A percentile compares a stretch with the other conserved stretches of the same genome.
phyloP scores from a whole-genome alignment of 2,329 filamentous ascomycete species.

The Hypoxylon rubiginosum region DNA sequence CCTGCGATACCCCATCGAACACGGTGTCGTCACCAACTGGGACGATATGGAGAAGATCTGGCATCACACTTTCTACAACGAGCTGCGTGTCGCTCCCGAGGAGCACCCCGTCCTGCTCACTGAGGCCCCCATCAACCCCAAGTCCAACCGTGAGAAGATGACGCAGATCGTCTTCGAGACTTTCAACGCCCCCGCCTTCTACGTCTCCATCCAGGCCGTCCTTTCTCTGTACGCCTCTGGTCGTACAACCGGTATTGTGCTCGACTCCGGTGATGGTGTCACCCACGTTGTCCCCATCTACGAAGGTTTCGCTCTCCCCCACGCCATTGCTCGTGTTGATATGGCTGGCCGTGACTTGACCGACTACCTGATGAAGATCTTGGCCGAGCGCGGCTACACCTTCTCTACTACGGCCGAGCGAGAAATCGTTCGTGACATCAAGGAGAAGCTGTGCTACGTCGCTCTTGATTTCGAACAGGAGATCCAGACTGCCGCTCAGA shows the following conservation, averaged over 20 bases:
- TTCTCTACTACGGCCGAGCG: constrained; percentile 99
- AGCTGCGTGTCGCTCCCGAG: constrained; percentile 99
- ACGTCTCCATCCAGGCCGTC: constrained; percentile 99
- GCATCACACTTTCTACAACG: constrained; percentile 99
- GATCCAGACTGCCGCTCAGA: constrained; percentile 99
- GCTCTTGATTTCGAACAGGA: constrained; percentile 99
- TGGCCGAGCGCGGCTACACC: constrained; percentile 98
- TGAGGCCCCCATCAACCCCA: constrained; percentile 99
- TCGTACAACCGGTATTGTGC: constrained; percentile 99
- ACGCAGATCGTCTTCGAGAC: constrained; percentile 99
- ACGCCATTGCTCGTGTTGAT: constrained; percentile 99
- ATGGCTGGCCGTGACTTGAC: constrained; percentile 99
- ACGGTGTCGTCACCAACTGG: constrained; percentile 99
- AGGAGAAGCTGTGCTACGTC: constrained; percentile 99
- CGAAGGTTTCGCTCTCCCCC: constrained; percentile 99
- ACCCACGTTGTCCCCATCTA: constrained; percentile 99
- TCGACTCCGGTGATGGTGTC: constrained; percentile 99
- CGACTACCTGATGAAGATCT: constrained; percentile 99
- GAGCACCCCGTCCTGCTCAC: constrained; percentile 99
- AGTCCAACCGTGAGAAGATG: constrained; percentile 99
- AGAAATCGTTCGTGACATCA: constrained; percentile 99
- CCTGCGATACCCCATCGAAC: constrained; percentile 99
- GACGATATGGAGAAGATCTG: constrained; percentile 99
- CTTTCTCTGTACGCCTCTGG: constrained; percentile 99
- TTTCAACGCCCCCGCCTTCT: constrained; percentile 99